Percentiles rank a stretch among this genome's conserved stretches.
Evolutionary conservation across 1,284 basidiomycete genomes (phyloP).

Genomic region (Moesziomyces aphidis): DNA sequence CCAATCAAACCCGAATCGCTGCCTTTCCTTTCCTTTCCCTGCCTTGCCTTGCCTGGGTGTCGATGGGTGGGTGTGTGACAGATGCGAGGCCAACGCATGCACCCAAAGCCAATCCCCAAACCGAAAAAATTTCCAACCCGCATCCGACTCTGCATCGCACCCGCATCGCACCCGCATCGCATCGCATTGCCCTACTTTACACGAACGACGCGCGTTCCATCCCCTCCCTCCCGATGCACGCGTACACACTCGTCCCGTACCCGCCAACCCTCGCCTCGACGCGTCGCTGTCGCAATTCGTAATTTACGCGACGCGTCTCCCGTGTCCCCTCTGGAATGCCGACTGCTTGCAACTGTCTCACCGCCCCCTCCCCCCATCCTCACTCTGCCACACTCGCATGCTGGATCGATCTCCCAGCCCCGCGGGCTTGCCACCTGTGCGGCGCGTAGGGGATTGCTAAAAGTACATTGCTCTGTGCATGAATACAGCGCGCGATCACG

Average conservation of each 20-base stretch:
- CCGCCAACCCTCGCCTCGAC: background rate
- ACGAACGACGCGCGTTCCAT: background rate
- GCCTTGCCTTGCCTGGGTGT: too few species aligned
- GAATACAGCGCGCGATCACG: background rate
- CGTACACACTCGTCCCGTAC: background rate
- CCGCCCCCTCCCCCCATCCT: too few species aligned
- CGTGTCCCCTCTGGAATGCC: background rate
- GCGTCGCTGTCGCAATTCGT: background rate
- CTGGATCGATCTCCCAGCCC: too few species aligned
- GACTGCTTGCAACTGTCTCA: constrained; percentile 26
- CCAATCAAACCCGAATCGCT: background rate
- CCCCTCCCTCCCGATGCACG: background rate
- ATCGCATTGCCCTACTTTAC: background rate
- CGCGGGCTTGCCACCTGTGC: too few species aligned
- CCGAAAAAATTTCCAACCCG: too few species aligned
- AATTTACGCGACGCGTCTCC: background rate
- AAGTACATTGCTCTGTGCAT: background rate
- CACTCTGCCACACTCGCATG: too few species aligned
- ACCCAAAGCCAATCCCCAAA: too few species aligned
- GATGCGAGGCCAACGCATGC: background rate
- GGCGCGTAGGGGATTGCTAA: too few species aligned
- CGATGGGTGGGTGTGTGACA: too few species aligned
- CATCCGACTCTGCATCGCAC: background rate
- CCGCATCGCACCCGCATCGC: background rate
- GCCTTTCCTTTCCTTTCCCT: too few species aligned